These are phyloP conservation scores for Skeletonema grethae DNA, from an alignment of 108 stramenopile species.

Conservation along the genomic window DNA sequence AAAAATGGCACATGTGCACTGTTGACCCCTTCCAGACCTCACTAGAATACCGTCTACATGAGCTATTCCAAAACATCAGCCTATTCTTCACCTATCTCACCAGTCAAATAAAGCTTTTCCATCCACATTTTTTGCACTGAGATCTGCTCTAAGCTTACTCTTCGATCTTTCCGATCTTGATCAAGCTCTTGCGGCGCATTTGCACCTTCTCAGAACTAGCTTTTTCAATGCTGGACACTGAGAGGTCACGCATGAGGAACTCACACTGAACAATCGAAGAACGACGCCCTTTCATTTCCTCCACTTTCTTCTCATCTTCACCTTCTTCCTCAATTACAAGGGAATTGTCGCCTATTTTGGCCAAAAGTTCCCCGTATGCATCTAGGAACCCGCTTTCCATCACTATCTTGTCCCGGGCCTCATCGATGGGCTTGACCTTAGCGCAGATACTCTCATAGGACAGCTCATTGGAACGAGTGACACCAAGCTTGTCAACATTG, in stretches of 20 bases:
- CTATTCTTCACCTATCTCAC: too few relatives aligned
- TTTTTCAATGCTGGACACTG: background rate
- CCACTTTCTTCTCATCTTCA: background rate
- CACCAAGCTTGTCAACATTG: background rate
- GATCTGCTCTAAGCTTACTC: too few relatives aligned
- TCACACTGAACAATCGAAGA: background rate
- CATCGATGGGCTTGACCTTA: background rate
- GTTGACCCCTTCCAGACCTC: too few relatives aligned
- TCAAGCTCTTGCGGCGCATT: too few relatives aligned
- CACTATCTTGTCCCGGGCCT: background rate
- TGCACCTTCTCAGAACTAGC: too few relatives aligned
- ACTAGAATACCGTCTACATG: too few relatives aligned
- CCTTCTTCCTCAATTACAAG: background rate
- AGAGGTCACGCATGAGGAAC: background rate
- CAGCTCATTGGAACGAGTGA: background rate
- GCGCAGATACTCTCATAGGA: background rate
- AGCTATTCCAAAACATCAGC: too few relatives aligned
- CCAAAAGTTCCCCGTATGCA: background rate
- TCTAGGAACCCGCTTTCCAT: background rate
- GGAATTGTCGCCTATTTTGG: background rate
- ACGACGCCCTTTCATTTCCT: background rate
- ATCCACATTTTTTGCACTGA: too few relatives aligned
- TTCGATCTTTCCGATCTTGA: too few relatives aligned
- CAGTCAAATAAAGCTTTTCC: too few relatives aligned
- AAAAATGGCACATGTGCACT: too few relatives aligned